Evolutionary conservation across 2,329 filamentous ascomycete species (phyloP).

Genomic region (Cladosporium halotolerans): DNA sequence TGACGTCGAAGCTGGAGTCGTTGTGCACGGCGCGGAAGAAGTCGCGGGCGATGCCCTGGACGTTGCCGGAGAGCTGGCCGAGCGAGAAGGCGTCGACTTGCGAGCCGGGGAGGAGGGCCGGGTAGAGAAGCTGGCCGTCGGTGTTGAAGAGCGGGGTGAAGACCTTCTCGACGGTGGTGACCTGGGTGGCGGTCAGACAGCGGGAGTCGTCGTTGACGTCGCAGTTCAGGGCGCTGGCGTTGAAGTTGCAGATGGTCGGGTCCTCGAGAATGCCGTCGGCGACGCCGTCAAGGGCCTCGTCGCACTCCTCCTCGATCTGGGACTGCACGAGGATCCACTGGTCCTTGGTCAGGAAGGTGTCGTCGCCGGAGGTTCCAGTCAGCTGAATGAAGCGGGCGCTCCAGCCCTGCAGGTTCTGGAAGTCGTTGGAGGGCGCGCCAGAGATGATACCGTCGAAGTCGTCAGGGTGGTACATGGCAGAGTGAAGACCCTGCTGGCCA

Average conservation of each 20-base stretch:
- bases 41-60: constrained; percentile 41
- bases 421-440: constrained; percentile 39
- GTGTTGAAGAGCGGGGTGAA: constrained; percentile 39
- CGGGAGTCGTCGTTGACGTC: constrained; percentile 28
- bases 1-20: constrained; percentile 38
- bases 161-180: constrained; percentile 38
- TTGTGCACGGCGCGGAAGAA: constrained; percentile 48
- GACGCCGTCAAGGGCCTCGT: constrained; percentile 43
- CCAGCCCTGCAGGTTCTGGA: constrained; percentile 41
- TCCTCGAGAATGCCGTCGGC: constrained; percentile 45
- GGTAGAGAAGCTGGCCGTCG: constrained; percentile 44
- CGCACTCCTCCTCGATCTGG: constrained; percentile 45
- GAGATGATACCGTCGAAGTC: constrained; percentile 46
- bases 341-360: constrained; percentile 35
- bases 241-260: constrained; percentile 38
- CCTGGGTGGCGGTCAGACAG: constrained; percentile 42
- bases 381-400: constrained; percentile 38
- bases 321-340: constrained; percentile 40
- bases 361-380: constrained; percentile 35
- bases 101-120: constrained; percentile 45
- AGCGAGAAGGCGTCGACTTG: constrained; percentile 35
- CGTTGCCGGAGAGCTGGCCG: constrained; percentile 35
- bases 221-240: constrained; percentile 32
- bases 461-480: constrained; percentile 39
- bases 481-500: constrained; percentile 43